A percentile compares a stretch with the other conserved stretches of the same genome.
Conservation (phyloP, 1,284 basidiomycete genomes). For the Austroboletus novae-zelandiae region DNA sequence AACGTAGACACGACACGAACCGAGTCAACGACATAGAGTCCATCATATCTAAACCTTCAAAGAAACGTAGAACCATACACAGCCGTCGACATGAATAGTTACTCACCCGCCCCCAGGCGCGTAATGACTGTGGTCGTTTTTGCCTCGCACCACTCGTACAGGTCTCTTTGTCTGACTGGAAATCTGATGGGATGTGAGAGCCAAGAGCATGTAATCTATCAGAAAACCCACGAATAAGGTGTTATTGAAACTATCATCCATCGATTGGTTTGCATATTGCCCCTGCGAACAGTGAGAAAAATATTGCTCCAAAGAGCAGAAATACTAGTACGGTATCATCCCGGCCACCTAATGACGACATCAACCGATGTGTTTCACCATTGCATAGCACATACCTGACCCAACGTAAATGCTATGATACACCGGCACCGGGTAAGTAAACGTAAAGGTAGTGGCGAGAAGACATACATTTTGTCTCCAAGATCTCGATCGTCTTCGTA, state of each 20-base stretch:
- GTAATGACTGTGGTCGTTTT: conserved; percentile 21
- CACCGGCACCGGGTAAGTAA: not conserved
- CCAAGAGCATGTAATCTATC: not conserved
- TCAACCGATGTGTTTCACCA: not conserved
- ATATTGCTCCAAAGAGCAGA: not conserved
- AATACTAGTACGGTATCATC: conserved; percentile 20
- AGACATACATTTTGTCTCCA: conserved; percentile 39
- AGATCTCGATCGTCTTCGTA: conserved; percentile 43
- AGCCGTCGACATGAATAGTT: not conserved
- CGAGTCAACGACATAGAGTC: conserved; percentile 40
- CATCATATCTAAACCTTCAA: conserved; percentile 45
- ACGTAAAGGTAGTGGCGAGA: not conserved
- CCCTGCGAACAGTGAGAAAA: not conserved
- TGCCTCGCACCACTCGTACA: conserved; percentile 42
- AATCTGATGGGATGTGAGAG: conserved; percentile 14
- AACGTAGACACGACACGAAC: conserved; percentile 10
- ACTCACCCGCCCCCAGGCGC: conserved; percentile 36
- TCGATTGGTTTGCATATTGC: conserved; percentile 37
- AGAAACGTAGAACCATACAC: not conserved
- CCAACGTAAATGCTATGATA: conserved; percentile 40
- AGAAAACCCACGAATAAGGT: conserved; percentile 29
- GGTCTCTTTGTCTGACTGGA: conserved; percentile 36
- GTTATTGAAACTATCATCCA: conserved; percentile 32
- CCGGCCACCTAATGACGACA: conserved; percentile 23
- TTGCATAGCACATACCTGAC: conserved; percentile 20